A percentile compares a stretch with the other conserved stretches of the same genome.
Conservation (phyloP, 2,329 filamentous ascomycete species). For the Diplodia scrobiculata region DNA sequence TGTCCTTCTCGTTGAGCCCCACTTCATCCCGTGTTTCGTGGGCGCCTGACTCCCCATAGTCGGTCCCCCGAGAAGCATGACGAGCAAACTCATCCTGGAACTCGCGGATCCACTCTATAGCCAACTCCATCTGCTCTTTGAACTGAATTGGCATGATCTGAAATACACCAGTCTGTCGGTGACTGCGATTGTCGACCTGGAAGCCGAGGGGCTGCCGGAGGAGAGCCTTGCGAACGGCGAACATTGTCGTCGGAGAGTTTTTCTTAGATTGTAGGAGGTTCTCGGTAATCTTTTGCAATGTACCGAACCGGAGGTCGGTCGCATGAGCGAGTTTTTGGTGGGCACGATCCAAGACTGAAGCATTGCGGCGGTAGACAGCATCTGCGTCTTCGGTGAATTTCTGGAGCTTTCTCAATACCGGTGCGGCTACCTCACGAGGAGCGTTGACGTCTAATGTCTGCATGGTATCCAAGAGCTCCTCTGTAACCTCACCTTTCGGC, state of each 20-base stretch:
- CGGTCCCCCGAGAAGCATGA: background rate
- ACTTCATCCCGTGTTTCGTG: no score
- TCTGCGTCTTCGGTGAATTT: constrained; percentile 51
- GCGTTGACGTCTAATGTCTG: constrained; percentile 46
- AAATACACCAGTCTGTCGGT: constrained; percentile 61
- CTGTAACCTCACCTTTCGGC: constrained; percentile 47
- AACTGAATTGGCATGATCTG: constrained; percentile 62
- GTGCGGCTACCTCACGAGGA: constrained; percentile 51
- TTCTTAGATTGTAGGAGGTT: constrained; percentile 48
- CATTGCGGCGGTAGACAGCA: constrained; percentile 52
- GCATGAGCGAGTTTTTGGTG: constrained; percentile 52
- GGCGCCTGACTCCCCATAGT: no score
- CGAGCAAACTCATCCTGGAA: constrained; percentile 54
- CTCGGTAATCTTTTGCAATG: constrained; percentile 51
- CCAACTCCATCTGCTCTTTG: constrained; percentile 54
- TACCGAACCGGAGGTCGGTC: constrained; percentile 51
- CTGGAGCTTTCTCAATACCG: constrained; percentile 49
- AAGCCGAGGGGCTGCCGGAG: constrained; percentile 64
- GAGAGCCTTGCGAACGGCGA: constrained; percentile 70
- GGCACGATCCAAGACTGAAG: constrained; percentile 53
- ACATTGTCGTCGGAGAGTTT: constrained; percentile 55
- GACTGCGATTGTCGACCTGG: constrained; percentile 54
- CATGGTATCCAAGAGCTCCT: constrained; percentile 42
- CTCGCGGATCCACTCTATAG: constrained; percentile 57
- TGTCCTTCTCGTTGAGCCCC: background rate